phyloP scores from a whole-genome alignment of 2,329 filamentous ascomycete genomes.

The Zymoseptoria brevis region DNA sequence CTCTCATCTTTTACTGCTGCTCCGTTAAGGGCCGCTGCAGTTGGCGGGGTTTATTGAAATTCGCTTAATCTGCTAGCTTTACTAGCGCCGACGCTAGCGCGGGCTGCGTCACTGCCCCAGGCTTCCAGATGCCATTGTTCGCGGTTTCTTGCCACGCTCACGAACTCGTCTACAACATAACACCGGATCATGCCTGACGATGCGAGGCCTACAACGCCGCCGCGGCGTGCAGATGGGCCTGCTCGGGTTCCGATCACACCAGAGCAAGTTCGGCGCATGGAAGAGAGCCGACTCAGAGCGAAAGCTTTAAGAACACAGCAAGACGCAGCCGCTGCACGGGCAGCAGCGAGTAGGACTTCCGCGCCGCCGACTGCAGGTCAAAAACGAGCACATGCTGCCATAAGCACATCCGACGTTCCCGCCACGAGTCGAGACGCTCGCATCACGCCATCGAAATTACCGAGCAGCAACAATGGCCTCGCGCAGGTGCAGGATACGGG shows the following conservation, averaged over 20 bases:
- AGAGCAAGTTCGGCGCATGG: constrained; percentile 56
- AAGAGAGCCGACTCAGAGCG: constrained; percentile 78
- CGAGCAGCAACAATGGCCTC: constrained; percentile 25
- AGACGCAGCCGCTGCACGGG: constrained; percentile 48
- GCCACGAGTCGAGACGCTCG: constrained; percentile 62
- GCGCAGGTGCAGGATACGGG: constrained; percentile 37
- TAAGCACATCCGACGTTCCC: constrained; percentile 43
- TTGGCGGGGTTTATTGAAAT: not conserved
- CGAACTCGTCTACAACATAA: not conserved
- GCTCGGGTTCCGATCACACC: constrained; percentile 46
- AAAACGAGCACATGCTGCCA: constrained; percentile 63
- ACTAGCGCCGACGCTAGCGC: not conserved
- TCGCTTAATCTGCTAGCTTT: not conserved
- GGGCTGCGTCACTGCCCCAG: not conserved
- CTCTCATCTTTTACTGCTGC: too few relatives aligned
- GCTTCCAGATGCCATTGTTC: not conserved
- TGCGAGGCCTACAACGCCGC: constrained; percentile 42
- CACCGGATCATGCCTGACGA: constrained; percentile 24
- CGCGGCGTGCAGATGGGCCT: constrained; percentile 33
- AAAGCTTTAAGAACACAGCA: constrained; percentile 75
- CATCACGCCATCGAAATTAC: constrained; percentile 31
- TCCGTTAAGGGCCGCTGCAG: too few relatives aligned
- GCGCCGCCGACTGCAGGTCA: constrained; percentile 46
- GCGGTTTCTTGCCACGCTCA: not conserved
- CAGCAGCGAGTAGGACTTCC: constrained; percentile 11